These are phyloP conservation scores for Daldinia sp. DNA, from an alignment of 2,329 filamentous ascomycete genomes.

Conservation along the genomic window DNA sequence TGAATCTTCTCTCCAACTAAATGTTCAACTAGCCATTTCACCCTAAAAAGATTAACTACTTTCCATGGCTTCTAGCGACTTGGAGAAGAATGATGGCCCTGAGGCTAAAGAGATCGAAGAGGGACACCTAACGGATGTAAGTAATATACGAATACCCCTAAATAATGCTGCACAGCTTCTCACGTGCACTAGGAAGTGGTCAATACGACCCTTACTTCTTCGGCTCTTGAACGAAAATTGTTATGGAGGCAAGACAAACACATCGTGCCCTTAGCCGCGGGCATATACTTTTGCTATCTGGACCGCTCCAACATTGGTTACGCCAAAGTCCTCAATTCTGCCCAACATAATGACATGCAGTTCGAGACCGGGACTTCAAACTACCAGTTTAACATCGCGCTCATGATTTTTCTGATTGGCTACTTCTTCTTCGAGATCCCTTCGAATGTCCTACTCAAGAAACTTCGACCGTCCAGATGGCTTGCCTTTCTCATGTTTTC, in stretches of 20 bases:
- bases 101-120: slow-evolving; percentile 38
- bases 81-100: slow-evolving; percentile 40
- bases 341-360: slow-evolving; percentile 49
- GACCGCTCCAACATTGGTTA: slow-evolving; percentile 63
- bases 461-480: slow-evolving; percentile 68
- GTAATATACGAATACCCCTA: background rate
- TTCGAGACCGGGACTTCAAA: slow-evolving; percentile 45
- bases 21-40: background rate
- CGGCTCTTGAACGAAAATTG: slow-evolving; percentile 38
- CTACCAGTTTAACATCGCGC: slow-evolving; percentile 48
- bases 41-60: slow-evolving; percentile 11
- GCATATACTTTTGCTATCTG: slow-evolving; percentile 65
- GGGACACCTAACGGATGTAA: slow-evolving; percentile 28
- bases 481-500: slow-evolving; percentile 70
- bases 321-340: slow-evolving; percentile 51
- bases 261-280: slow-evolving; percentile 62
- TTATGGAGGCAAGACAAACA: slow-evolving; percentile 58
- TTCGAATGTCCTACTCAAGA: slow-evolving; percentile 72
- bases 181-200: slow-evolving; percentile 10
- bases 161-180: slow-evolving; percentile 4
- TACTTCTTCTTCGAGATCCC: slow-evolving; percentile 67
- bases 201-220: slow-evolving; percentile 17
- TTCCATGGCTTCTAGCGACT: slow-evolving; percentile 37
- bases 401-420: slow-evolving; percentile 50
- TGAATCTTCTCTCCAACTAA: slow-evolving; percentile 4